Evolutionary conservation across 2,329 filamentous ascomycete genomes (phyloP).

Genomic region (Colletotrichum sidae): DNA sequence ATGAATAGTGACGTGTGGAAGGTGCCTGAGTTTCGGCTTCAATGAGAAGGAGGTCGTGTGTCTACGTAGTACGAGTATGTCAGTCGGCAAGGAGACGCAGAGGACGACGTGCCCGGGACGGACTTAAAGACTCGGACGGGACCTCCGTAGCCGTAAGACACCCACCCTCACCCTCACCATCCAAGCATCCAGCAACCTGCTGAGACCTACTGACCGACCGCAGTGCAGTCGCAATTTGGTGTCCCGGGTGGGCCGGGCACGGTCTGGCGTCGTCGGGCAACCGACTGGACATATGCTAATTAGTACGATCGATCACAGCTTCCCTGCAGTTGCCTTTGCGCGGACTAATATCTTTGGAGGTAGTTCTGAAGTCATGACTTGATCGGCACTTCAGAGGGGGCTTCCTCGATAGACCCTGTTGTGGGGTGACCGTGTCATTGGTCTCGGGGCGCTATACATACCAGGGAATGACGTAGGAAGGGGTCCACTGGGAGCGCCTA

Average conservation of each 20-base stretch:
- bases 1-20: slow-evolving; percentile 22
- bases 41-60: slow-evolving; percentile 6
- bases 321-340: no score
- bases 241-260: slow-evolving; percentile 26
- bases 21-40: slow-evolving; percentile 24
- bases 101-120: neutral
- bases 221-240: neutral
- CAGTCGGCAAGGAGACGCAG: no score
- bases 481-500: slow-evolving; percentile 10
- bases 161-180: neutral
- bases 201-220: neutral
- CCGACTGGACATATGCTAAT: no score
- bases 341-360: neutral
- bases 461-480: slow-evolving; percentile 27
- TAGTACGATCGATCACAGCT: no score
- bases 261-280: slow-evolving; percentile 7
- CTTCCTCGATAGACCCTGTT: slow-evolving; percentile 8
- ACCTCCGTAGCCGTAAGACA: slow-evolving; percentile 24
- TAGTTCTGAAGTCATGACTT: slow-evolving; percentile 31
- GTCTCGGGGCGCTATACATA: slow-evolving; percentile 5
- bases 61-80: neutral
- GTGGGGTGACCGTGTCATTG: slow-evolving; percentile 36
- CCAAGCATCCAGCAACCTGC: neutral
- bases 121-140: slow-evolving; percentile 28
- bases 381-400: slow-evolving; percentile 30